Evolutionary conservation across 768 basidiomycete species (phyloP), one percentile per base, ranked within the genome.

Genomic region (Suillus bovinus): DNA sequence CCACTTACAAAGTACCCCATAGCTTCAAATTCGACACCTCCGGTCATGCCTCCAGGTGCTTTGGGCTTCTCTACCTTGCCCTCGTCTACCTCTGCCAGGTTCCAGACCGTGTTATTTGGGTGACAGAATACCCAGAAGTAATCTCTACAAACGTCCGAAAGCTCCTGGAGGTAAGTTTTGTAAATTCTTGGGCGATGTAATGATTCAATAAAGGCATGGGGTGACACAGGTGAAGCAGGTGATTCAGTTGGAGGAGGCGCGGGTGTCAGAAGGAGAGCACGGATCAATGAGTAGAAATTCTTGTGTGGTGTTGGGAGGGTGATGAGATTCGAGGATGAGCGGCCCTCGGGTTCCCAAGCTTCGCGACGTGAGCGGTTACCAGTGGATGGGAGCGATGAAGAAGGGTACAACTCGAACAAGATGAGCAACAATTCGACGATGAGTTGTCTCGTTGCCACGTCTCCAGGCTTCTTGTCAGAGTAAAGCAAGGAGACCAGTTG

Each of bases 81-180:
- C 71, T 94, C 90, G 71, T 98, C 93, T 2, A 92, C 89, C 67
- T 96, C 90, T 9, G 81, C 74, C 22, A 97, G 77, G 22, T 87
- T 80, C 96, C 96, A 98, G 57, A 99, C 87, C 0, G 88, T 87
- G 68, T 99, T 99, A 71, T 89, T 90, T 3, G 91, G 90, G 71
- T 99, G 97, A 72, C 96, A 98, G 77, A 99, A 96, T 44, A 97
- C 89, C 94, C 94, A 96, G 75, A 93, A 94, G 76, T 93, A 94
- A 72, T 99, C 97, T 27, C 95, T 79, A 72, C 96, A 96, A 4
- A 95, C 81, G 69, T 98, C 96, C 7, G 87, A 89, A 50, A 99
- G 78, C 74, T 95, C 94, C 61, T 86, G 84, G 27, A 96, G 77
- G 73, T 93, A 94, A 9, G 85, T 82, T 77, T 90, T 94, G 80